Percentiles rank a stretch among this genome's conserved stretches.
Evolutionary conservation across 1,284 basidiomycete species (phyloP).

Genomic region (Abortiporus biennis): DNA sequence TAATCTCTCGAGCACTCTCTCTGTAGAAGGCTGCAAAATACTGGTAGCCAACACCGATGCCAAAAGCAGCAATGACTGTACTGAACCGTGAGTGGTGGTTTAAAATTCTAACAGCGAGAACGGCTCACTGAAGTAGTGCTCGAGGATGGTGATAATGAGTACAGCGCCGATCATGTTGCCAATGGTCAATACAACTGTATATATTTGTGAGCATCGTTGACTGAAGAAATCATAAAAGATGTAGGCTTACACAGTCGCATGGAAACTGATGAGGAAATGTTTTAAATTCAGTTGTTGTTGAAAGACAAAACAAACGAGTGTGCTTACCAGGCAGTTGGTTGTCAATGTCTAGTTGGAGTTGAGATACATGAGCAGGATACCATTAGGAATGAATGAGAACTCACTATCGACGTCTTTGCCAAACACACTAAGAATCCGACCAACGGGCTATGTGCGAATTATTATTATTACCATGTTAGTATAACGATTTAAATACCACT

Average conservation of each 20-base stretch:
- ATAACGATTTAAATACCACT: constrained; percentile 11
- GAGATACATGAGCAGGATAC: too few species aligned
- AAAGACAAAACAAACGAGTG: too few species aligned
- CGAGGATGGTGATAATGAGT: constrained; percentile 61
- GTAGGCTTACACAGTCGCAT: constrained; percentile 51
- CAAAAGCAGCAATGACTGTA: constrained; percentile 44
- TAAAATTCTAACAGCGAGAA: background rate
- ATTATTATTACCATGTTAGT: background rate
- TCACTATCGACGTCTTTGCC: constrained; percentile 59
- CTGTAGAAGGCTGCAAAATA: constrained; percentile 61
- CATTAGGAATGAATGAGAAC: too few species aligned
- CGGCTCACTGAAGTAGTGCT: constrained; percentile 61
- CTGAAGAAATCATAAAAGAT: background rate
- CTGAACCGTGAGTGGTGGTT: constrained; percentile 1
- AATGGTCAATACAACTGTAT: constrained; percentile 43
- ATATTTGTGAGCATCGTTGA: background rate
- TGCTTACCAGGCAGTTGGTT: constrained; percentile 46
- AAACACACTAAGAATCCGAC: constrained; percentile 60
- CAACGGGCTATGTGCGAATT: constrained; percentile 38
- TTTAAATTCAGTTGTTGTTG: too few species aligned
- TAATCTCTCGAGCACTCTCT: constrained; percentile 65
- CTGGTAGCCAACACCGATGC: constrained; percentile 44
- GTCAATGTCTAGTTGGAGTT: constrained; percentile 58
- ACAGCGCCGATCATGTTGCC: constrained; percentile 52
- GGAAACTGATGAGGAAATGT: constrained; percentile 50